Conservation (phyloP, 1,139 yeast species). For the Blastobotrys apis region DNA sequence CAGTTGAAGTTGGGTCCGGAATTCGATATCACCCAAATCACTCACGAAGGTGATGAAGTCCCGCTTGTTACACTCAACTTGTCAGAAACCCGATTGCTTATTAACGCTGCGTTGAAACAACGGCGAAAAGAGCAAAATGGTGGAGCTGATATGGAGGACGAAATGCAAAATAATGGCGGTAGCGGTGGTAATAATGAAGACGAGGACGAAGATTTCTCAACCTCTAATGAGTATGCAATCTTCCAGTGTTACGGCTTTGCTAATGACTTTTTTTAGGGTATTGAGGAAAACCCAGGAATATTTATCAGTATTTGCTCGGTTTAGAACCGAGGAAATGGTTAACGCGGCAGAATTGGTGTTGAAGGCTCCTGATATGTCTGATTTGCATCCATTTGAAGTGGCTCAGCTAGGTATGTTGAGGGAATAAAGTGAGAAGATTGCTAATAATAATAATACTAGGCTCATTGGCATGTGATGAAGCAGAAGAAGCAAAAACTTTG, state of each 20-base stretch:
- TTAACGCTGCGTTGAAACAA: conserved; percentile 84
- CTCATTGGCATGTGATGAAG: conserved; percentile 90
- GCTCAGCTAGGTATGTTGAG: conserved; percentile 61
- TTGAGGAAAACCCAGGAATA: conserved; percentile 90
- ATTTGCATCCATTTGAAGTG: conserved; percentile 89
- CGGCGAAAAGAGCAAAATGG: conserved; percentile 53
- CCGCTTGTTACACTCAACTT: conserved; percentile 80
- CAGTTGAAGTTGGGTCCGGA: conserved; percentile 86
- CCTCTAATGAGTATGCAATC: conserved; percentile 39
- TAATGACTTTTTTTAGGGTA: too few species aligned
- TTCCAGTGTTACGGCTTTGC: background rate
- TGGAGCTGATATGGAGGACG: conserved; percentile 38
- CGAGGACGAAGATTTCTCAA: conserved; percentile 40
- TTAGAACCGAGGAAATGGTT: conserved; percentile 87
- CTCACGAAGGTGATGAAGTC: conserved; percentile 73
- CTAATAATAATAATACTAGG: conserved; percentile 40
- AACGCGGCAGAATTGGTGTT: conserved; percentile 87
- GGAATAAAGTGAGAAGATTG: background rate
- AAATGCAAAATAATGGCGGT: conserved; percentile 37
- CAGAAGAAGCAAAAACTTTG: conserved; percentile 93
- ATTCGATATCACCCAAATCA: conserved; percentile 73
- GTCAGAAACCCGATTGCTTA: conserved; percentile 83
- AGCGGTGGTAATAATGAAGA: too few species aligned
- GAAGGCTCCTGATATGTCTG: conserved; percentile 60
- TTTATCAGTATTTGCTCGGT: conserved; percentile 78